Base-by-base conservation (phyloP, 2,329 filamentous ascomycete genomes). In the Elsinoe perseae region DNA sequence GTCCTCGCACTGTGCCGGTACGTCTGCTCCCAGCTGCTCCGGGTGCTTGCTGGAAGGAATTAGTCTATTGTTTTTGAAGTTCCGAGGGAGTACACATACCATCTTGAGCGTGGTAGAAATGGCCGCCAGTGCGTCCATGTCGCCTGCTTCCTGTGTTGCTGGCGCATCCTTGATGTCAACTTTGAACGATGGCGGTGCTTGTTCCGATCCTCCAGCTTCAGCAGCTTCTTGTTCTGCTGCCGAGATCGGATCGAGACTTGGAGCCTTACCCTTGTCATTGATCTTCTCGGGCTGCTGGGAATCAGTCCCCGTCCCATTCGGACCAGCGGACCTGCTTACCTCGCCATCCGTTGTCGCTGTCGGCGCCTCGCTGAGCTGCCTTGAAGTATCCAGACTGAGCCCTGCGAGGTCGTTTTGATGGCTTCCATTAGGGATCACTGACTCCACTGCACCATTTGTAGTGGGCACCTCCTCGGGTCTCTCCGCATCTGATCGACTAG, bases 81-180 rank as follows among this genome's bases (percentile, higher is more conserved):
- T n/a, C 21, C 20, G 23, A 25, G 27, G n/a, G 12, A 12, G 27
- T 6, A 62, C 21, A 65, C 74, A 63, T 70, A 79, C 77, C 58
- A 76, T 75, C 57, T 85, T 84, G 34, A 95, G 73, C 1, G 85
- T 86, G 64, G 84, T 89, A 27, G 85, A 84, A 48, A 93, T 84
- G 64, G 80, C 90, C 2, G 86, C 85, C 50, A 92, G 72, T 2
- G 87, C 86, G 64, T 84, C 77, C 65, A 85, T 83, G 46, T 84
- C 87, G 58, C 85, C 83, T 0, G 85, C 84, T 62, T 93, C 88
- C 64, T 92, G 87, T 2, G 81, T 80, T 18, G 93, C 87, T 0
- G 89, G 87, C 36, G 86, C 83, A 61, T 87, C 86, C 60, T 85
- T 80, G 53, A 95, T 95, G 66, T 83, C 89, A 54, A 95, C 78